Percentiles rank a stretch among this genome's conserved stretches.
These are phyloP conservation scores for Ophiocordyceps unilateralis DNA, from an alignment of 2,329 filamentous ascomycete genomes.

Conservation along the genomic window DNA sequence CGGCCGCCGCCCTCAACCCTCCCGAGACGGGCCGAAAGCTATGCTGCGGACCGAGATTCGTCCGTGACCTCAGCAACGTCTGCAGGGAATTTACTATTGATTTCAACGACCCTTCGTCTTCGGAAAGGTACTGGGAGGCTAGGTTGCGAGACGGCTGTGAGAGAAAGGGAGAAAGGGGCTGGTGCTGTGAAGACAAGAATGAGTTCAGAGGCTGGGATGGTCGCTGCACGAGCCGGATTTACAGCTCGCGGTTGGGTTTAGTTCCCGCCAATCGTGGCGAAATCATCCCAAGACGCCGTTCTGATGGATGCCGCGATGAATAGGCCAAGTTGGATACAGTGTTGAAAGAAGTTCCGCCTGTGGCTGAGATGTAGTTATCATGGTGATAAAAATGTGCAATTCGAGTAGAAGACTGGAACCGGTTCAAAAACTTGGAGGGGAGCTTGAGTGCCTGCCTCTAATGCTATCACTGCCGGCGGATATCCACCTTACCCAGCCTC, in stretches of 20 bases:
- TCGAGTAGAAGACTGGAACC: too few relatives aligned
- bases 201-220: neutral
- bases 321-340: neutral
- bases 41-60: neutral
- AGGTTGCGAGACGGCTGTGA: neutral
- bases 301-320: neutral
- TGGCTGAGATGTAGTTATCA: too few relatives aligned
- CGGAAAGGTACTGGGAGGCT: neutral
- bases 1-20: neutral
- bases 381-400: too few relatives aligned
- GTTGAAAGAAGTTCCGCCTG: too few relatives aligned
- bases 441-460: too few relatives aligned
- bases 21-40: neutral
- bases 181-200: neutral
- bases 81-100: neutral
- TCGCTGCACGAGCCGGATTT: neutral
- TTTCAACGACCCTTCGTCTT: neutral
- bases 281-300: neutral
- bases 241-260: neutral
- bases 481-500: too few relatives aligned
- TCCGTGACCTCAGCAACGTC: neutral
- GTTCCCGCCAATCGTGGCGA: neutral
- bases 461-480: too few relatives aligned
- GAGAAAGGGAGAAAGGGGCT: neutral
- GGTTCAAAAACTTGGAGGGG: too few relatives aligned